These are phyloP conservation scores for Pugionium dolabratum DNA, from an alignment of 345 rosid species.

Conservation along the genomic window DNA sequence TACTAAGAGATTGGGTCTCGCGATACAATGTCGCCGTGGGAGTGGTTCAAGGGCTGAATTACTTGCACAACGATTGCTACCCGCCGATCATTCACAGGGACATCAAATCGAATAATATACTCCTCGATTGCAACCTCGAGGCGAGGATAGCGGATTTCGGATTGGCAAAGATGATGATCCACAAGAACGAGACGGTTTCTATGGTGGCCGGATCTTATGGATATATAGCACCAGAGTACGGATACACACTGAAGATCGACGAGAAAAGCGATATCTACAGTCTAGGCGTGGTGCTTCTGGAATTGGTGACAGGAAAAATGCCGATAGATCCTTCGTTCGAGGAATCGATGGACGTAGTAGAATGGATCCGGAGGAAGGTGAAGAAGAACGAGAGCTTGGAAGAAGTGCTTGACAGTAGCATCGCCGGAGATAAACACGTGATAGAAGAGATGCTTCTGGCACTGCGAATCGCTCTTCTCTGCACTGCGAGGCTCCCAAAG, in stretches of 20 bases:
- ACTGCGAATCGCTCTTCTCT: conserved; percentile 67
- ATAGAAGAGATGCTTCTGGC: conserved; percentile 86
- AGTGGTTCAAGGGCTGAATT: conserved; percentile 82
- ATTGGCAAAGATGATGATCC: conserved; percentile 80
- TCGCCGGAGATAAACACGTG: conserved; percentile 76
- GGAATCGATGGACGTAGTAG: conserved; percentile 66
- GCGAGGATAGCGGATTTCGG: conserved; percentile 92
- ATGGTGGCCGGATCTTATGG: conserved; percentile 96
- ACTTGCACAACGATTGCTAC: conserved; percentile 81
- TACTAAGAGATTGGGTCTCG: conserved; percentile 89
- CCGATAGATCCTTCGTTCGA: conserved; percentile 81
- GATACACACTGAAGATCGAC: conserved; percentile 78
- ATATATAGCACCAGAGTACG: conserved; percentile 92
- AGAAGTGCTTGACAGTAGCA: conserved; percentile 63
- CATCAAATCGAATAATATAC: conserved; percentile 85
- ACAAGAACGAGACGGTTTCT: conserved; percentile 81
- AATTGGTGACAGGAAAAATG: conserved; percentile 76
- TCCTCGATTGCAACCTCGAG: conserved; percentile 68
- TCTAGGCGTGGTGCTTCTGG: conserved; percentile 73
- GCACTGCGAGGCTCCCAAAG: conserved; percentile 79
- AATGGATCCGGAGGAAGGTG: conserved; percentile 62
- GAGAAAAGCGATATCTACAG: conserved; percentile 94
- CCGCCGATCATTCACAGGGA: conserved; percentile 91
- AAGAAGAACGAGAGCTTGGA: conserved; percentile 53
- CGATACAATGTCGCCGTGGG: conserved; percentile 85